Percentiles rank a stretch among this genome's conserved stretches.
phyloP scores from a whole-genome alignment of 1,284 basidiomycete species.

The Exsudoporus floridanus region DNA sequence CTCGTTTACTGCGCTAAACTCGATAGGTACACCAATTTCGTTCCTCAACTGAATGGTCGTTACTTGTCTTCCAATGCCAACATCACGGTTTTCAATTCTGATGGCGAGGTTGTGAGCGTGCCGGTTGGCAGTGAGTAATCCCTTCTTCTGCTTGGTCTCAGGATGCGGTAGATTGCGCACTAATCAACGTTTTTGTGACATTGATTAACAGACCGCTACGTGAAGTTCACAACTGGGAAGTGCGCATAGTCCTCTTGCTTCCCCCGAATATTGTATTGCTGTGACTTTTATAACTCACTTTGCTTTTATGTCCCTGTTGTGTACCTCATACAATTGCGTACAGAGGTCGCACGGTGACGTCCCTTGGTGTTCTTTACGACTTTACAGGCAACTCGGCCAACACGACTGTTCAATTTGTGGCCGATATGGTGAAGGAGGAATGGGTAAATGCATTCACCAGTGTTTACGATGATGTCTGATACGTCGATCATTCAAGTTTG shows the following conservation, averaged over 20 bases:
- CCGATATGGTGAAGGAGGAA: constrained; percentile 70
- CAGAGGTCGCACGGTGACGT: constrained; percentile 71
- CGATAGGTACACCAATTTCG: constrained; percentile 68
- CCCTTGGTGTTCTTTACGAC: constrained; percentile 79
- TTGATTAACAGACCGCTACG: constrained; percentile 51
- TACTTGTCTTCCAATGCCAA: constrained; percentile 85
- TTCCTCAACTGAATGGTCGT: constrained; percentile 67
- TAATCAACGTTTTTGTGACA: not conserved
- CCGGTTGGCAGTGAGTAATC: constrained; percentile 61
- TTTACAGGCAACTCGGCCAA: constrained; percentile 66
- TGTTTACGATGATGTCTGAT: not conserved
- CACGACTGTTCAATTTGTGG: constrained; percentile 73
- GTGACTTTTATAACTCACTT: not conserved
- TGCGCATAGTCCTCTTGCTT: constrained; percentile 35
- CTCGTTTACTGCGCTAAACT: not conserved
- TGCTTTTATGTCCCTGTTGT: not conserved
- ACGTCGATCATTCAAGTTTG: constrained; percentile 49
- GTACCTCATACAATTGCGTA: not conserved
- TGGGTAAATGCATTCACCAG: constrained; percentile 48
- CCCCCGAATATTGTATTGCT: not conserved
- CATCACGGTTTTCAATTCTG: constrained; percentile 64
- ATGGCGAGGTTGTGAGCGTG: constrained; percentile 50
- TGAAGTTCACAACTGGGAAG: constrained; percentile 77
- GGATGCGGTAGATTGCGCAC: not conserved
- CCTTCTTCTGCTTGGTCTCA: not conserved